phyloP scores from a whole-genome alignment of 306 rosid species.

The Ammopiptanthus mongolicus region DNA sequence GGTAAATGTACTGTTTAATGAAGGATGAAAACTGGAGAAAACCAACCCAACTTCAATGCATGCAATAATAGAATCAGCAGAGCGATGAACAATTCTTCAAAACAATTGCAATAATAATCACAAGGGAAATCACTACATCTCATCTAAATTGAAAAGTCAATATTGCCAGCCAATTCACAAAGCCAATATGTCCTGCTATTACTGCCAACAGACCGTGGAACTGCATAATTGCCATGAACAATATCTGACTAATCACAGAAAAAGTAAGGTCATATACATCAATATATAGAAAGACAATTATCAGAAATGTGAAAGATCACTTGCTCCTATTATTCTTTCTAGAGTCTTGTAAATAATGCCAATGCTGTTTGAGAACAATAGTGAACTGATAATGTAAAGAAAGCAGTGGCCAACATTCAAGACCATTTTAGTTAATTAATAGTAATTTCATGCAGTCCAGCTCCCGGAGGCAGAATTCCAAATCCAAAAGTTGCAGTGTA shows the following conservation, averaged over 20 bases:
- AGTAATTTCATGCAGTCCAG: constrained; percentile 31
- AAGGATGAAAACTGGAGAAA: too few relatives aligned
- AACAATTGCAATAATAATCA: background rate
- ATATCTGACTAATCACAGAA: background rate
- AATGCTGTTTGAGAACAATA: constrained; percentile 21
- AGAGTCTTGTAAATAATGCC: constrained; percentile 32
- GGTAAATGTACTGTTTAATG: too few relatives aligned
- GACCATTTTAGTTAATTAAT: constrained; percentile 23
- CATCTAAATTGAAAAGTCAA: background rate
- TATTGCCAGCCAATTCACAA: background rate
- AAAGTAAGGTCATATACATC: constrained; percentile 21
- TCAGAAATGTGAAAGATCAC: constrained; percentile 26
- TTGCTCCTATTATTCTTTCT: constrained; percentile 20
- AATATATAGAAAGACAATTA: background rate
- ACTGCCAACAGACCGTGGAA: background rate
- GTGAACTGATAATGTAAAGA: constrained; percentile 3
- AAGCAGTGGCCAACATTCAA: constrained; percentile 24
- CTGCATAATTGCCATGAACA: background rate
- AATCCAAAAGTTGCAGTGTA: constrained; percentile 35
- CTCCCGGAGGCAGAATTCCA: constrained; percentile 39
- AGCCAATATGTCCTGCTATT: background rate
- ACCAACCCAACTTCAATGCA: too few relatives aligned
- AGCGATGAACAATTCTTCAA: background rate
- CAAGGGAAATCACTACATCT: background rate
- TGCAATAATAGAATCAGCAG: background rate